These are phyloP conservation scores for Vickermania spadyakhi DNA, from an alignment of 208 protist species.

Conservation along the genomic window DNA sequence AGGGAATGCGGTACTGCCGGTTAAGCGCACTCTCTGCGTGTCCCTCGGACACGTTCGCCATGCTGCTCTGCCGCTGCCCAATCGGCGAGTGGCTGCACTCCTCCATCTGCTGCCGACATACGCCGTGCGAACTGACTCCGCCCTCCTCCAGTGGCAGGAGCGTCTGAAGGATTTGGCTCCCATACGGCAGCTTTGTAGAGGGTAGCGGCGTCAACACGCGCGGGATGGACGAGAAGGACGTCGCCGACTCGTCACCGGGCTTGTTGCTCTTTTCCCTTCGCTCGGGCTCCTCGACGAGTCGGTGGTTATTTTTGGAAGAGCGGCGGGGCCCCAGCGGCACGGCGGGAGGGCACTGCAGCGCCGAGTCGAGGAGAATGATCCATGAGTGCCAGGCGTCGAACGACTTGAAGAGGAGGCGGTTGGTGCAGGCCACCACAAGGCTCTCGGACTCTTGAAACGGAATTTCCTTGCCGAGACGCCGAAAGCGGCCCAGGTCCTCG, in stretches of 20 bases:
- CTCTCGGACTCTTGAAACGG: constrained; percentile 36
- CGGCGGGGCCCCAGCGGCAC: background rate
- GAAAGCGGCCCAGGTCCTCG: constrained; percentile 43
- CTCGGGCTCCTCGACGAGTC: background rate
- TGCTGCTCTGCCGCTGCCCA: background rate
- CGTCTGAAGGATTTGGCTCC: background rate
- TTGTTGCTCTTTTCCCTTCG: too few species aligned
- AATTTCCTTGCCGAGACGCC: constrained; percentile 55
- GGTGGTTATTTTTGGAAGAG: background rate
- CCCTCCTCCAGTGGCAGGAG: background rate
- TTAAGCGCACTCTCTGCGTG: background rate
- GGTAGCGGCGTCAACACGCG: background rate
- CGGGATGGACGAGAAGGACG: background rate
- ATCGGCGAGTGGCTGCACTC: background rate
- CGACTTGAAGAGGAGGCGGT: constrained; percentile 70
- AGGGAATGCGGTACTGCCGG: background rate
- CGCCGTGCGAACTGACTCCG: background rate
- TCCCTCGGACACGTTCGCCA: background rate
- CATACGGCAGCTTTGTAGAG: background rate
- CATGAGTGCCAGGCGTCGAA: constrained; percentile 69
- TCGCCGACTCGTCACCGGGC: background rate
- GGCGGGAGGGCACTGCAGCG: background rate
- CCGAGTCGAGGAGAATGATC: constrained; percentile 51
- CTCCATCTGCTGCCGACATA: too few species aligned
- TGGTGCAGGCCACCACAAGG: constrained; percentile 64